A percentile compares a stretch with the other conserved stretches of the same genome.
Evolutionary conservation across 805 yeast species (phyloP).

Genomic region (Hanseniaspora lachancei): DNA sequence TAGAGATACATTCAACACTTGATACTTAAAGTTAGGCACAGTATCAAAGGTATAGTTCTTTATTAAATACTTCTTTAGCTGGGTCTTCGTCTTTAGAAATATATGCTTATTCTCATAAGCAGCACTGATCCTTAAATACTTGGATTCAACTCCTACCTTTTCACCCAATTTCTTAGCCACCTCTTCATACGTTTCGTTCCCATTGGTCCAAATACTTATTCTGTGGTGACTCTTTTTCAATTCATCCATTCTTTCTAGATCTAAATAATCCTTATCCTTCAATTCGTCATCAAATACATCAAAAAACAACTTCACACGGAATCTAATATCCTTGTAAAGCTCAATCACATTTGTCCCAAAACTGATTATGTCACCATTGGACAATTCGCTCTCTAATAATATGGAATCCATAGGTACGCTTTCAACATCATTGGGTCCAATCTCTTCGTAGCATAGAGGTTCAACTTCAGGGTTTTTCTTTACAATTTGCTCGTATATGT

Average conservation of each 20-base stretch:
- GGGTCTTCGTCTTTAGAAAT: conserved; percentile 31
- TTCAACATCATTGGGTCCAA: conserved; percentile 42
- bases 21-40: conserved; percentile 53
- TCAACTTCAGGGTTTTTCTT: conserved; percentile 30
- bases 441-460: conserved; percentile 38
- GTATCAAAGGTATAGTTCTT: conserved; percentile 27
- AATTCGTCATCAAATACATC: conserved; percentile 17
- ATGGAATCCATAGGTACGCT: conserved; percentile 29
- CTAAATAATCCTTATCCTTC: conserved; percentile 23
- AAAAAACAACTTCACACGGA: conserved; percentile 48
- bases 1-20: conserved; percentile 59
- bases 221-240: neutral
- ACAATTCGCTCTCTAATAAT: conserved; percentile 45
- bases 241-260: conserved; percentile 13
- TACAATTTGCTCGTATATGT: conserved; percentile 32
- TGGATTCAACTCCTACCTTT: conserved; percentile 41
- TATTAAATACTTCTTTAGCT: conserved; percentile 27
- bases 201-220: conserved; percentile 57
- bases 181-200: conserved; percentile 43
- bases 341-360: conserved; percentile 30
- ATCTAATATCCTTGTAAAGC: conserved; percentile 42
- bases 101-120: conserved; percentile 46
- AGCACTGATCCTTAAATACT: conserved; percentile 52
- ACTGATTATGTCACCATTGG: conserved; percentile 54
- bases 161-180: conserved; percentile 51